These are phyloP conservation scores for Steccherinum ochraceum DNA, from an alignment of 768 basidiomycete species.

Conservation along the genomic window DNA sequence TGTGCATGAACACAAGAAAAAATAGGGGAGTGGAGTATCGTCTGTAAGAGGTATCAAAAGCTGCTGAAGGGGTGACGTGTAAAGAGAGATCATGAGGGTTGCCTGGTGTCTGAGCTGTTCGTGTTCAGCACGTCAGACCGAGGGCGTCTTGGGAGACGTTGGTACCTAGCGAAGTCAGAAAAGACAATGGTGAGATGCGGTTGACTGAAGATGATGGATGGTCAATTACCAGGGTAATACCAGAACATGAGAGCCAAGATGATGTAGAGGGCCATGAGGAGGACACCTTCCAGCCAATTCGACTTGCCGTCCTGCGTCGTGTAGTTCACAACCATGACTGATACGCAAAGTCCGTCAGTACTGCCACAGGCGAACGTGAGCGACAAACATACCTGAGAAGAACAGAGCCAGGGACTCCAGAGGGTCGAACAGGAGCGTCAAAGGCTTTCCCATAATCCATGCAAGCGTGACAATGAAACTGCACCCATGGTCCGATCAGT, in stretches of 20 bases:
- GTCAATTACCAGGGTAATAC: constrained; percentile 40
- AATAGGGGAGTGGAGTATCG: too few species aligned
- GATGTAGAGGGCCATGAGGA: constrained; percentile 63
- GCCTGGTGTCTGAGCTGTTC: too few species aligned
- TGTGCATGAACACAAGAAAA: too few species aligned
- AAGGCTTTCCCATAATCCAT: constrained; percentile 76
- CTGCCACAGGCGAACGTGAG: constrained; percentile 7
- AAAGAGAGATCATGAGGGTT: too few species aligned
- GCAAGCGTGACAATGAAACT: constrained; percentile 65
- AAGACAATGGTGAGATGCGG: neutral
- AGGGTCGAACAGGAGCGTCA: constrained; percentile 81
- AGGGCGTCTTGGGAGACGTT: neutral
- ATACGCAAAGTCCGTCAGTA: constrained; percentile 33
- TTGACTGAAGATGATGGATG: neutral
- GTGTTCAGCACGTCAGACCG: neutral
- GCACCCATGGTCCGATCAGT: constrained; percentile 3
- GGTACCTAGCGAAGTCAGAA: neutral
- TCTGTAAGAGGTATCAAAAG: too few species aligned
- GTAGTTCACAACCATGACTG: constrained; percentile 51
- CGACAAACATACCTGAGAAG: constrained; percentile 36
- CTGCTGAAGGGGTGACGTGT: too few species aligned
- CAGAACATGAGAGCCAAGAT: constrained; percentile 51
- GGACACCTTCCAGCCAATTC: constrained; percentile 89
- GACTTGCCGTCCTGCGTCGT: constrained; percentile 82
- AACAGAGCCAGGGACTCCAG: constrained; percentile 62